These are phyloP conservation scores for Galium porrigens DNA, from an alignment of 305 asterid genomes.

Conservation along the genomic window DNA sequence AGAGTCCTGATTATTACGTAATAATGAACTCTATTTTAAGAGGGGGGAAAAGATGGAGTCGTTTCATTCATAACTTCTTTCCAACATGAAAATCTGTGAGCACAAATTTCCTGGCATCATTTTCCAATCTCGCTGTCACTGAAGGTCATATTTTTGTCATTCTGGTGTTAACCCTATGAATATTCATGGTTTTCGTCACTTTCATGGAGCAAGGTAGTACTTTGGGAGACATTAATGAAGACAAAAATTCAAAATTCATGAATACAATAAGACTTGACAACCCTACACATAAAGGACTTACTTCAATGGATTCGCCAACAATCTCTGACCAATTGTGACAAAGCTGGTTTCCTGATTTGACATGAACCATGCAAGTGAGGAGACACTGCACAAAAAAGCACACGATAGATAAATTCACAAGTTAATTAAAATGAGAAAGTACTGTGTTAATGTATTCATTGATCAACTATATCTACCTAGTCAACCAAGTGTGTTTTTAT, in stretches of 20 bases:
- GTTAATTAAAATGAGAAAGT: constrained; percentile 10
- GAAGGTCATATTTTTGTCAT: not conserved
- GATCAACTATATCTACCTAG: not conserved
- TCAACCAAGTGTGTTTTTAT: not conserved
- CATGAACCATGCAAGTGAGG: constrained; percentile 99
- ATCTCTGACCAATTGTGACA: constrained; percentile 92
- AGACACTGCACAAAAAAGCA: constrained; percentile 56
- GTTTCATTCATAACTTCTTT: not conserved
- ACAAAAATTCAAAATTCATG: not conserved
- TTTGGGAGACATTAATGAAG: not conserved
- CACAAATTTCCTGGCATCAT: not conserved
- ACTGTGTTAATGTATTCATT: not conserved
- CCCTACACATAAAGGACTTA: constrained; percentile 27
- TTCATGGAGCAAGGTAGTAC: not conserved
- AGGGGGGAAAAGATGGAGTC: not conserved
- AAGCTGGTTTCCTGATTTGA: constrained; percentile 84
- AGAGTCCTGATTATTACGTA: not conserved
- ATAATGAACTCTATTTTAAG: not conserved
- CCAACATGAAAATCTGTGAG: not conserved
- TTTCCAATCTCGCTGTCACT: not conserved
- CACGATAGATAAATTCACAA: constrained; percentile 13
- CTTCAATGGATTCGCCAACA: constrained; percentile 93
- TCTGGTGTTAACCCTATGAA: not conserved
- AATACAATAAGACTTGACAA: not conserved
- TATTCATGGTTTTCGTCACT: not conserved